These are phyloP conservation scores for Rhodamnia argentea DNA, from an alignment of 345 rosid species.

Conservation along the genomic window DNA sequence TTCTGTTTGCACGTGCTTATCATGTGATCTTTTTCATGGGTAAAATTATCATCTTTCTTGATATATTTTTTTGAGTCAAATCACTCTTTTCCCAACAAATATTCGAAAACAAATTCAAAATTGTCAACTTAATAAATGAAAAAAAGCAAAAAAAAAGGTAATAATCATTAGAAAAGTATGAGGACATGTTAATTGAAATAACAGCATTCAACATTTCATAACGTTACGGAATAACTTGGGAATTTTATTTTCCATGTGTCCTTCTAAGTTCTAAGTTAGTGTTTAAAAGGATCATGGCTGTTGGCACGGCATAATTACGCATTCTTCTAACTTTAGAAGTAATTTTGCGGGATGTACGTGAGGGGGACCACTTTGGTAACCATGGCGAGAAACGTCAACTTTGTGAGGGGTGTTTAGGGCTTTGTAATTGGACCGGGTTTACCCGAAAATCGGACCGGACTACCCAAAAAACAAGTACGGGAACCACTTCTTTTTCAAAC, in stretches of 20 bases:
- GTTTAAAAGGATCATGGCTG: neutral
- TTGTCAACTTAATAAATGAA: neutral
- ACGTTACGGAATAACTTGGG: neutral
- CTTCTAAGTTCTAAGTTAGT: neutral
- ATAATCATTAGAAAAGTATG: neutral
- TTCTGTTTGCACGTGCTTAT: neutral
- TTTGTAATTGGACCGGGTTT: too few relatives aligned
- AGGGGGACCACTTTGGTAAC: neutral
- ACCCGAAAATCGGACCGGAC: too few relatives aligned
- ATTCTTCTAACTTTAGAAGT: neutral
- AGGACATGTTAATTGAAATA: neutral
- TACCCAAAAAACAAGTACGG: too few relatives aligned
- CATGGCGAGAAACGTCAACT: neutral
- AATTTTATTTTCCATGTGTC: neutral
- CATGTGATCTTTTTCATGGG: neutral
- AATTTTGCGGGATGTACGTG: neutral
- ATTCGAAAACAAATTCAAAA: neutral
- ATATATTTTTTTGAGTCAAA: neutral
- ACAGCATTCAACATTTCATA: neutral
- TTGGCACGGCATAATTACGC: neutral
- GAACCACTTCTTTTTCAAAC: too few relatives aligned
- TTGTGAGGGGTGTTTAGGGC: too few relatives aligned
- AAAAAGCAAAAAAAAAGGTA: neutral
- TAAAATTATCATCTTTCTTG: neutral
- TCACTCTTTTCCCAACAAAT: neutral